Evolutionary conservation across 1,284 basidiomycete genomes (phyloP).

Genomic region (Mrakiaceae sp.): DNA sequence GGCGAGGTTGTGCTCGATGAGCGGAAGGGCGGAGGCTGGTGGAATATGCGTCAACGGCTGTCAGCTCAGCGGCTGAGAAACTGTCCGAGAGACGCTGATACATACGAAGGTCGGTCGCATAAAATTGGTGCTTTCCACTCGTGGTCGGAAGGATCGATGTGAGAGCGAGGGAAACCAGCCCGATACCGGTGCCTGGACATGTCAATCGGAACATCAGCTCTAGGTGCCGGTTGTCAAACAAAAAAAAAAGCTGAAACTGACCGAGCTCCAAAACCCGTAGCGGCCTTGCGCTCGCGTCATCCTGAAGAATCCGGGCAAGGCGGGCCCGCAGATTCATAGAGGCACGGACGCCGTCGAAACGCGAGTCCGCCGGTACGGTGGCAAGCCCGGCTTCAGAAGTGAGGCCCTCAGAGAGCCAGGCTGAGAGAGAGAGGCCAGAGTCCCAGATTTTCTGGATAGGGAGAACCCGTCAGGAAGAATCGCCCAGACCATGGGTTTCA

Average conservation of each 20-base stretch:
- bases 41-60: background rate
- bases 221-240: background rate
- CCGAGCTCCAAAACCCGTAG: conserved; percentile 13
- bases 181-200: conserved; percentile 5
- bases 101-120: conserved; percentile 13
- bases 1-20: conserved; percentile 1
- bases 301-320: too few species aligned
- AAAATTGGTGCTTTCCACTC: background rate
- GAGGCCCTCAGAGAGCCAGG: conserved; percentile 1
- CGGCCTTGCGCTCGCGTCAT: background rate
- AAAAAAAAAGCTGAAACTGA: background rate
- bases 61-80: background rate
- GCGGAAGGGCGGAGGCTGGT: conserved; percentile 11
- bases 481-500: background rate
- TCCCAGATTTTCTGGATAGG: conserved; percentile 15
- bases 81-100: background rate
- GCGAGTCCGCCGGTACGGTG: background rate
- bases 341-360: too few species aligned
- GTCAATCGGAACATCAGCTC: background rate
- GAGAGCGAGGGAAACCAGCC: conserved; percentile 7
- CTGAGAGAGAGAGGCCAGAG: conserved; percentile 5
- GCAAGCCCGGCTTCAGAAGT: background rate
- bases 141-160: background rate
- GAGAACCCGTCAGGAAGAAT: background rate
- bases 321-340: too few species aligned